These are phyloP conservation scores for Drechslerella dactyloides DNA, from an alignment of 2,329 filamentous ascomycete genomes.

Conservation along the genomic window DNA sequence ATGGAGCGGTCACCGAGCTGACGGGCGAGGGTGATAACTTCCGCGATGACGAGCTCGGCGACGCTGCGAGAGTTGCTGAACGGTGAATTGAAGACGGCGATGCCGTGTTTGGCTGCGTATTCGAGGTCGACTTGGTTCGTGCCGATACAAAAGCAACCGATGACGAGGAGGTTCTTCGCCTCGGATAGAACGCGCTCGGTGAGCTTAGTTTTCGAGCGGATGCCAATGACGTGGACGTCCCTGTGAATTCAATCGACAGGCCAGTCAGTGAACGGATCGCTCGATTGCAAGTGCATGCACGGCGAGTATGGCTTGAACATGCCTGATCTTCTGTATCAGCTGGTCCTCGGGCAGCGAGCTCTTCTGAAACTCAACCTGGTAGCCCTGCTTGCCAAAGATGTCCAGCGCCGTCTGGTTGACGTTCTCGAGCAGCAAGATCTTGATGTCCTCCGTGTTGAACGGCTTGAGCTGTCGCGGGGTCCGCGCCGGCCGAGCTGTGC, in stretches of 20 bases:
- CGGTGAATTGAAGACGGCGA: conserved; percentile 98
- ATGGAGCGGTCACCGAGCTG: conserved; percentile 91
- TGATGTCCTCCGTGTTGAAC: conserved; percentile 94
- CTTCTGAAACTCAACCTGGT: conserved; percentile 93
- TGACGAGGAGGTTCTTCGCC: conserved; percentile 91
- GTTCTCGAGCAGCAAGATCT: conserved; percentile 93
- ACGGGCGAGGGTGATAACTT: conserved; percentile 88
- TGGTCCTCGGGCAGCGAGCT: conserved; percentile 87
- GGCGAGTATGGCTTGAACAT: too few species aligned
- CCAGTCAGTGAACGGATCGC: too few species aligned
- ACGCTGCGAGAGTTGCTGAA: conserved; percentile 98
- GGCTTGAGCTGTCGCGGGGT: conserved; percentile 82
- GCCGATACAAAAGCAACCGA: conserved; percentile 98
- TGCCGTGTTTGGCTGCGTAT: conserved; percentile 80
- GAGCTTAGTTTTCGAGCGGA: conserved; percentile 96
- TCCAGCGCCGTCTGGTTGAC: conserved; percentile 89
- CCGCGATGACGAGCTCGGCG: conserved; percentile 90
- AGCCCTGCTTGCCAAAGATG: conserved; percentile 82
- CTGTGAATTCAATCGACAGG: conserved; percentile 60
- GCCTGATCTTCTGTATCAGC: conserved; percentile 96
- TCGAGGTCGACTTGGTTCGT: conserved; percentile 93
- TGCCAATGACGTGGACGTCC: conserved; percentile 95
- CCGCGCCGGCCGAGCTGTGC: conserved; percentile 56
- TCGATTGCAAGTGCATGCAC: too few species aligned
- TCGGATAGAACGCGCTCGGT: conserved; percentile 81